Base-by-base conservation (phyloP, 1,284 basidiomycete genomes). In the Boletus semigastroideus region DNA sequence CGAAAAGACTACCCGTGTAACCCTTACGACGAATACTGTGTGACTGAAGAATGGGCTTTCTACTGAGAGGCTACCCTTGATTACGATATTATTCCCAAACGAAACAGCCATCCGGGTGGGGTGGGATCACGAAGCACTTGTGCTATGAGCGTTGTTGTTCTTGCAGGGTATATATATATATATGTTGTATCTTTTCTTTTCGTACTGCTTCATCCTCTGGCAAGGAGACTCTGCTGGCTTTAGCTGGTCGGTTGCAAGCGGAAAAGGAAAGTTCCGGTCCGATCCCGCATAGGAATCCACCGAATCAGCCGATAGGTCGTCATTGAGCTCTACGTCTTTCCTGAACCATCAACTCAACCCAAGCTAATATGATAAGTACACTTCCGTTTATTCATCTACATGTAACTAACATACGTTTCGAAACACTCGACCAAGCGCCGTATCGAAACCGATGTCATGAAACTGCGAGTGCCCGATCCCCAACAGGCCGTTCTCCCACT, bases 371-470 rank as follows among this genome's bases (percentile, higher is more conserved):
- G 75, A 77, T 77, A 53, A 75, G 75, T 75, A 37, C 40, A 43
- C 51, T 17, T 43, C 3, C 11, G 3, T 49, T 48, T 33, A 31
- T 52, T 14, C 30, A n/a, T 43, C 9, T 19, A 11, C 53, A 28
- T 38, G 36, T 17, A 46, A 50, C 65, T 70, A 48, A 65, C 54
- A 37, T 34, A n/a, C 43, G 31, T 50, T 46, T 34, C 19, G 49
- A 51, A 65, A 62, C 49, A 71, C 69, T 58, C 69, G 54, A 84
- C 85, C 40, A 98, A 94, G 74, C 90, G 96, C 59, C 88, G 96
- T 55, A 96, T 98, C 71, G 96, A 99, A 75, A 98, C 94, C 48
- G 96, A 99, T 79, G 94, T 99, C 52, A 98, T 98, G 94, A 98
- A 98, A 78, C 78, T 99, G 95, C 97, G 70, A 68, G 87, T 77